These are phyloP conservation scores for Kodamaea leandrae DNA, from an alignment of 805 yeast species.

Conservation along the genomic window DNA sequence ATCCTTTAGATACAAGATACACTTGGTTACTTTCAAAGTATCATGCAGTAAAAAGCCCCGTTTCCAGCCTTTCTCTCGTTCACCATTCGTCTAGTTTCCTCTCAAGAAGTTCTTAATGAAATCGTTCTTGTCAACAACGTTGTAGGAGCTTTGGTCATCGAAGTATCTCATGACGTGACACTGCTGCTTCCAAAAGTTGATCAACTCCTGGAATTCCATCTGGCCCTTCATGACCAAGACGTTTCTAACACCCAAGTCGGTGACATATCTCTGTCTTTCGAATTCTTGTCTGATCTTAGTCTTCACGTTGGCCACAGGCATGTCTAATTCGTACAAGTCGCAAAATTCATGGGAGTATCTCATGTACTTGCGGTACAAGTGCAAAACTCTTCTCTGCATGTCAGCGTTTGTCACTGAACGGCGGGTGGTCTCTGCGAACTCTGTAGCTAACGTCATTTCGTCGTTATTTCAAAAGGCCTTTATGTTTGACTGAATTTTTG, in stretches of 20 bases:
- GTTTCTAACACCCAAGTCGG: slow-evolving; percentile 63
- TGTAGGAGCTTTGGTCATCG: slow-evolving; percentile 59
- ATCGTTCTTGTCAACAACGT: slow-evolving; percentile 52
- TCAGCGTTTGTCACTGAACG: slow-evolving; percentile 60
- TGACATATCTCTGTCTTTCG: slow-evolving; percentile 77
- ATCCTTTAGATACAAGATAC: slow-evolving; percentile 3
- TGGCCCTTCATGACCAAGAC: slow-evolving; percentile 77
- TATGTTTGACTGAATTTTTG: slow-evolving; percentile 8
- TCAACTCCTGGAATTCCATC: slow-evolving; percentile 86
- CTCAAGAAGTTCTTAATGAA: slow-evolving; percentile 74
- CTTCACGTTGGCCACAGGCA: slow-evolving; percentile 75
- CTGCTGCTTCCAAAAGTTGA: slow-evolving; percentile 88
- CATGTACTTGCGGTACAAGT: slow-evolving; percentile 69
- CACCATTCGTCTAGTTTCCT: slow-evolving; percentile 40
- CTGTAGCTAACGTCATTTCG: slow-evolving; percentile 66
- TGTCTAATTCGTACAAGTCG: slow-evolving; percentile 67
- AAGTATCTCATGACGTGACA: slow-evolving; percentile 82
- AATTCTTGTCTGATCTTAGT: slow-evolving; percentile 87
- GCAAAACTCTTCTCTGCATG: slow-evolving; percentile 60
- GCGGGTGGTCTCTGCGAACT: slow-evolving; percentile 78
- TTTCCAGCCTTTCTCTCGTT: not conserved
- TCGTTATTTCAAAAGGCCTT: too few species aligned
- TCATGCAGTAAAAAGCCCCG: slow-evolving; percentile 7
- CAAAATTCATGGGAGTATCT: slow-evolving; percentile 59
- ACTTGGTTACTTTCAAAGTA: slow-evolving; percentile 4